These are phyloP conservation scores for Apiospora koreana DNA, from an alignment of 2,329 filamentous ascomycete genomes.

Conservation along the genomic window DNA sequence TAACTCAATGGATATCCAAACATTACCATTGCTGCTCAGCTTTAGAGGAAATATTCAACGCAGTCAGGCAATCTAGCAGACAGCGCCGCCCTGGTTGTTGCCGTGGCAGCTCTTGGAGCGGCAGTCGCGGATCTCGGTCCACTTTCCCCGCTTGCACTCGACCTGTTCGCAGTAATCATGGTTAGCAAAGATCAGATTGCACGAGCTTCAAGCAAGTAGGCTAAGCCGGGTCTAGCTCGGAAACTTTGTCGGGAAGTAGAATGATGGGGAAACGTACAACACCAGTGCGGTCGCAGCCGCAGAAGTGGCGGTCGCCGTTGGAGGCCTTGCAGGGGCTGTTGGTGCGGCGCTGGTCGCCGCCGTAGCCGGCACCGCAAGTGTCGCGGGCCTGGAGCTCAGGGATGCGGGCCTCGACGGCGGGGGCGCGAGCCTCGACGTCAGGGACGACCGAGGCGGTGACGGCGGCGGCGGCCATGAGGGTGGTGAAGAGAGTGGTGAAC, in stretches of 20 bases:
- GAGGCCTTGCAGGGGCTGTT: conserved; percentile 20
- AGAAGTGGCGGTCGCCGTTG: conserved; percentile 21
- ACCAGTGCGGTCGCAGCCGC: conserved; percentile 21
- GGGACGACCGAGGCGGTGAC: conserved; percentile 15
- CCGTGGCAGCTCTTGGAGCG: conserved; percentile 15
- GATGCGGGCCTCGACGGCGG: too few species aligned
- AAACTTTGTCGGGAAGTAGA: neutral
- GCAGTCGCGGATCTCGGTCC: conserved; percentile 21
- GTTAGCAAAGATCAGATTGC: neutral
- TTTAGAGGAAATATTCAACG: too few species aligned
- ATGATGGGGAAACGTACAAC: conserved; percentile 20
- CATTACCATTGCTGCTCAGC: neutral
- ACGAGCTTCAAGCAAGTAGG: too few species aligned
- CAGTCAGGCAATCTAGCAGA: neutral
- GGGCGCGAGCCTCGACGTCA: neutral
- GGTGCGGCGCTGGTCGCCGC: conserved; percentile 21
- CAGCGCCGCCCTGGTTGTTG: conserved; percentile 16
- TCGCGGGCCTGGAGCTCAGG: conserved; percentile 16
- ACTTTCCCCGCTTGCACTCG: conserved; percentile 16
- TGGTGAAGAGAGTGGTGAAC: neutral
- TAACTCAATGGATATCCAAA: neutral
- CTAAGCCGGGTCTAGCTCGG: too few species aligned
- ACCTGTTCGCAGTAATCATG: conserved; percentile 13
- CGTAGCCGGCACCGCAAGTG: conserved; percentile 20
- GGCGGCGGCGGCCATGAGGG: conserved; percentile 6